phyloP scores from a whole-genome alignment of 164 flowering plant species.

The Litsea cubeba region DNA sequence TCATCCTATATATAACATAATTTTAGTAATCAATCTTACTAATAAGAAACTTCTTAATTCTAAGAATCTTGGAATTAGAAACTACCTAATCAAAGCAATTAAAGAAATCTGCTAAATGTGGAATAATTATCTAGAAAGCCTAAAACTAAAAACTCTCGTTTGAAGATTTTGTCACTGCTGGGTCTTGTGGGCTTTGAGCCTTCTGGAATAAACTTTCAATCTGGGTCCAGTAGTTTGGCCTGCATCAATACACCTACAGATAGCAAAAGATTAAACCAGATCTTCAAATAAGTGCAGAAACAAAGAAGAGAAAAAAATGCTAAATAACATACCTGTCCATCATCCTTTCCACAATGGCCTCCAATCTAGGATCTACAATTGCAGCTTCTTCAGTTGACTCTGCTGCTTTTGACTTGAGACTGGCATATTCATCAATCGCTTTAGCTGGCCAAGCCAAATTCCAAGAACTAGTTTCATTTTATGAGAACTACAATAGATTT shows the following conservation, averaged over 20 bases:
- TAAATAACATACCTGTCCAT: conserved; percentile 68
- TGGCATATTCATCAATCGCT: conserved; percentile 95
- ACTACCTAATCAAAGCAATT: too few species aligned
- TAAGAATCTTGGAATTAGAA: too few species aligned
- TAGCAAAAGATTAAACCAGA: conserved; percentile 10
- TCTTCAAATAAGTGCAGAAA: not conserved
- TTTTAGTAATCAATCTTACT: too few species aligned
- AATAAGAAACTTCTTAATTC: too few species aligned
- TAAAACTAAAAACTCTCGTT: too few species aligned
- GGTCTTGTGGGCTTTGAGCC: too few species aligned
- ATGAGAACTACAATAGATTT: not conserved
- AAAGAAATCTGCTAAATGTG: too few species aligned
- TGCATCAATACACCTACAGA: conserved; percentile 86
- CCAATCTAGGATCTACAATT: conserved; percentile 78
- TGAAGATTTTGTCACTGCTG: too few species aligned
- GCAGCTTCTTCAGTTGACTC: conserved; percentile 54
- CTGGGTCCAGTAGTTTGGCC: too few species aligned
- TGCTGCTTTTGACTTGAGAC: conserved; percentile 63
- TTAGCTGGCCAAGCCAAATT: conserved; percentile 44
- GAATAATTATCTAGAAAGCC: too few species aligned
- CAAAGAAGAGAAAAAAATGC: not conserved
- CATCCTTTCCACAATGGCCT: conserved; percentile 96
- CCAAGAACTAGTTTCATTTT: not conserved
- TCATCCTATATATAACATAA: too few species aligned
- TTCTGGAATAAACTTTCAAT: too few species aligned